These are phyloP conservation scores for Trichocladium antarcticum DNA, from an alignment of 495 filamentous ascomycete genomes.

Conservation along the genomic window DNA sequence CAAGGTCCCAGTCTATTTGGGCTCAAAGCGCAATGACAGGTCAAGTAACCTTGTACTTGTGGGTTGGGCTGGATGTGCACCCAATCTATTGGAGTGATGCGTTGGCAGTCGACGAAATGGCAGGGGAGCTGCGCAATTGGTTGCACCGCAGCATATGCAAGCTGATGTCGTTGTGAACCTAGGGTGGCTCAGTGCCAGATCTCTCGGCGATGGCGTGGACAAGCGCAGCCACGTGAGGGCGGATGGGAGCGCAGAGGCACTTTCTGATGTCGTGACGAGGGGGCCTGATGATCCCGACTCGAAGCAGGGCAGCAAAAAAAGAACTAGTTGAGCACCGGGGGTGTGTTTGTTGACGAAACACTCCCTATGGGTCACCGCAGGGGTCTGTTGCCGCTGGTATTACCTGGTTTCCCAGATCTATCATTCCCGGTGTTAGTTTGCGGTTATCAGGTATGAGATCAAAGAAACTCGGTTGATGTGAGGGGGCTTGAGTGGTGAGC, in stretches of 20 bases:
- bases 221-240: constrained; percentile 36
- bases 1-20: constrained; percentile 23
- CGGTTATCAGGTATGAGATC: constrained; percentile 24
- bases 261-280: not conserved
- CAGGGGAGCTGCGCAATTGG: constrained; percentile 40
- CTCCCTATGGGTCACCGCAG: not conserved
- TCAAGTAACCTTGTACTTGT: constrained; percentile 39
- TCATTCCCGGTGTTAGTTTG: constrained; percentile 32
- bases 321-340: constrained; percentile 9
- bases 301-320: constrained; percentile 10
- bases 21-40: constrained; percentile 33
- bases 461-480: constrained; percentile 29
- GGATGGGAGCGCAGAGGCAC: not conserved
- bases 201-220: constrained; percentile 24
- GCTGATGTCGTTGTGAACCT: constrained; percentile 43
- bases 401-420: constrained; percentile 6
- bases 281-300: constrained; percentile 10
- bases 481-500: constrained; percentile 30
- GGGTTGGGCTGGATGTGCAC: constrained; percentile 42
- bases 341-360: constrained; percentile 7
- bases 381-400: not conserved
- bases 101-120: constrained; percentile 44
- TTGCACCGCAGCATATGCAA: constrained; percentile 48
- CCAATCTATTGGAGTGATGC: constrained; percentile 50
- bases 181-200: constrained; percentile 34